Conservation (phyloP, 768 basidiomycete species). For the Phylloporus scabripes region DNA sequence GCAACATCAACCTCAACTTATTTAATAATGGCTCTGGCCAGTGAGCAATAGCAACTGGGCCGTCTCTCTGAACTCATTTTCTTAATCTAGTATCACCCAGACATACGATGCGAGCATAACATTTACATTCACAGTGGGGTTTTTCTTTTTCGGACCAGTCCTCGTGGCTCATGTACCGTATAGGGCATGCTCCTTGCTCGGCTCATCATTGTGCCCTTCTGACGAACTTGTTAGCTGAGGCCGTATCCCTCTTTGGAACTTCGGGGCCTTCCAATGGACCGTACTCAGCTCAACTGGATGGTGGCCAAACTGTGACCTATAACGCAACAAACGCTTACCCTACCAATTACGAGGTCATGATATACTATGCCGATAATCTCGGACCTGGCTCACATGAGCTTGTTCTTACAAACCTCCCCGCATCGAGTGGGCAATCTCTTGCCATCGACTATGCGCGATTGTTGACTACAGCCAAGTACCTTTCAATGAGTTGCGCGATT, state of each 20-base stretch:
- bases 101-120: slow-evolving; percentile 31
- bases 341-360: slow-evolving; percentile 27
- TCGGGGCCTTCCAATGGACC: slow-evolving; percentile 33
- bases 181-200: slow-evolving; percentile 17
- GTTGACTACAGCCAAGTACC: slow-evolving; percentile 18
- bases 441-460: slow-evolving; percentile 32
- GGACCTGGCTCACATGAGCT: slow-evolving; percentile 37
- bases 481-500: background rate
- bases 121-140: slow-evolving; percentile 38
- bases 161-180: slow-evolving; percentile 1
- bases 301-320: slow-evolving; percentile 17
- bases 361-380: slow-evolving; percentile 33
- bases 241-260: slow-evolving; percentile 41
- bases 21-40: slow-evolving; percentile 43
- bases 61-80: background rate
- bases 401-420: slow-evolving; percentile 31
- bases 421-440: slow-evolving; percentile 15
- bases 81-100: slow-evolving; percentile 29
- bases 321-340: slow-evolving; percentile 17
- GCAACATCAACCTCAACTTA: slow-evolving; percentile 29
- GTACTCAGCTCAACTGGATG: slow-evolving; percentile 36
- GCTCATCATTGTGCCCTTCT: background rate
- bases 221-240: slow-evolving; percentile 31
- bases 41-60: slow-evolving; percentile 17
- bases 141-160: background rate